Evolutionary conservation across 1,284 basidiomycete genomes (phyloP).

Genomic region (Trametes versicolor): DNA sequence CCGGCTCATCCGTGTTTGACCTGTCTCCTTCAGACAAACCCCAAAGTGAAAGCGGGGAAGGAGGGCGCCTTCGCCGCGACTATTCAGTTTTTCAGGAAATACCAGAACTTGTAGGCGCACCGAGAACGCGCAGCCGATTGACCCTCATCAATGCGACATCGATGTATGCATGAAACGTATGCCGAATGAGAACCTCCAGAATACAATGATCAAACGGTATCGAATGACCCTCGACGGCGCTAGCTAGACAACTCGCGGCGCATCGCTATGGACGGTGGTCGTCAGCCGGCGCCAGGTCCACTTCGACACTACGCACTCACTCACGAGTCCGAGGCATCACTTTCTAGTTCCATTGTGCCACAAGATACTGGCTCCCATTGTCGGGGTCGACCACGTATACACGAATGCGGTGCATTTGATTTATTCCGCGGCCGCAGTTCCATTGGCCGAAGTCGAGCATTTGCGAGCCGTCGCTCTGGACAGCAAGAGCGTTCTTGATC

Average conservation of each 20-base stretch:
- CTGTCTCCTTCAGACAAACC: slow-evolving; percentile 43
- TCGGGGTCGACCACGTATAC: slow-evolving; percentile 36
- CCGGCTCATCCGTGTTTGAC: background rate
- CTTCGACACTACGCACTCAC: no score
- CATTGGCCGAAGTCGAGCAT: slow-evolving; percentile 38
- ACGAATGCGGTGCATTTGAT: slow-evolving; percentile 20
- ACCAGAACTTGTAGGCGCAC: slow-evolving; percentile 21
- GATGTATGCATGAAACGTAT: no score
- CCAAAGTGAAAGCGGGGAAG: slow-evolving; percentile 49
- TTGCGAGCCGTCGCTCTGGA: slow-evolving; percentile 35
- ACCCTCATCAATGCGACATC: no score
- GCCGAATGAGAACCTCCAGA: no score
- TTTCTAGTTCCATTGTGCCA: slow-evolving; percentile 29
- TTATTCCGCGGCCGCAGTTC: slow-evolving; percentile 33
- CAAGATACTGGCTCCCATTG: slow-evolving; percentile 23
- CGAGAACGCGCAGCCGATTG: background rate
- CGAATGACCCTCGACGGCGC: no score
- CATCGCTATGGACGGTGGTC: no score
- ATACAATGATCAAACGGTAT: no score
- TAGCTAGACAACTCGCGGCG: no score
- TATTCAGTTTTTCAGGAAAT: slow-evolving; percentile 48
- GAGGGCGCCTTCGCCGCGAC: slow-evolving; percentile 53
- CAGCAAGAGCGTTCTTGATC: slow-evolving; percentile 14
- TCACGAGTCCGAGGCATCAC: no score
- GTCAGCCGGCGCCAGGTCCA: no score